phyloP scores from a whole-genome alignment of 306 rosid genomes.

The Glycine soja region DNA sequence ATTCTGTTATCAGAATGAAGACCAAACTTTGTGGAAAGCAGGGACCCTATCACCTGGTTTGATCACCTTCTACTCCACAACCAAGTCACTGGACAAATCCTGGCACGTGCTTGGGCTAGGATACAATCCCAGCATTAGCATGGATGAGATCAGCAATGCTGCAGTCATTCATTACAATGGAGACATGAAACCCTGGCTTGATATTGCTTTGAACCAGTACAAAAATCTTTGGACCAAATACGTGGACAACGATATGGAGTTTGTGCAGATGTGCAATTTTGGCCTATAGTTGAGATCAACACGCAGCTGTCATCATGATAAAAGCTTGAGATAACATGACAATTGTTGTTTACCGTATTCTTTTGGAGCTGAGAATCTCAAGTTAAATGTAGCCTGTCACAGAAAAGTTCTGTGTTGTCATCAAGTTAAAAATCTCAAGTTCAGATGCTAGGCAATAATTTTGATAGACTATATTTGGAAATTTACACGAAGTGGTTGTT shows the following conservation, averaged over 20 bases:
- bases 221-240: conserved; percentile 94
- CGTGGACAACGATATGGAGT: conserved; percentile 97
- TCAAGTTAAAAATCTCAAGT: conserved; percentile 17
- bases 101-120: conserved; percentile 99
- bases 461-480: conserved; percentile 52
- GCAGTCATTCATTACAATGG: conserved; percentile 98
- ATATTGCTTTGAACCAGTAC: conserved; percentile 95
- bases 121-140: conserved; percentile 96
- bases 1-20: conserved; percentile 72
- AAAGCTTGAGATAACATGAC: conserved; percentile 46
- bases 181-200: conserved; percentile 99
- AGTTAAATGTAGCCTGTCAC: conserved; percentile 55
- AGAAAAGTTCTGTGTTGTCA: conserved; percentile 62
- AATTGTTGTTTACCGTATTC: conserved; percentile 45
- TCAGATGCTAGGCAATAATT: conserved; percentile 50
- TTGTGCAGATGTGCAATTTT: conserved; percentile 99
- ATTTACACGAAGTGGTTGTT: conserved; percentile 58
- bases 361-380: conserved; percentile 51
- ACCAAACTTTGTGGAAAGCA: conserved; percentile 69
- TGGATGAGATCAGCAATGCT: conserved; percentile 94
- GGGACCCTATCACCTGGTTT: conserved; percentile 85
- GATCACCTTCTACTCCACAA: conserved; percentile 86
- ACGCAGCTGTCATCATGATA: conserved; percentile 45
- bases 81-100: conserved; percentile 93
- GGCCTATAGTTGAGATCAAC: conserved; percentile 71